These are phyloP conservation scores for Wickerhamomyces ciferrii DNA, from an alignment of 805 yeast genomes.

Conservation along the genomic window DNA sequence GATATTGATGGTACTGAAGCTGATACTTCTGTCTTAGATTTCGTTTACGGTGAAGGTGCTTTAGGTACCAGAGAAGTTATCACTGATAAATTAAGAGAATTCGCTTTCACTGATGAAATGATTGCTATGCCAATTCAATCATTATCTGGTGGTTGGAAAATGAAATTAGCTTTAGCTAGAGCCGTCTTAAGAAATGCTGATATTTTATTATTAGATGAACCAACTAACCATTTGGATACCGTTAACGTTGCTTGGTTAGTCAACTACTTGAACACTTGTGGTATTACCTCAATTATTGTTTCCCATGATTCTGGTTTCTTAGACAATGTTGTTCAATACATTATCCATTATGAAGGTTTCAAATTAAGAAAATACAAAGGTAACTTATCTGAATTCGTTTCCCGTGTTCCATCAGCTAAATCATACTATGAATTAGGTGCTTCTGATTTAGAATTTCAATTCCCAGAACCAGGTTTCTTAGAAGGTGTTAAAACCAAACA, in stretches of 20 bases:
- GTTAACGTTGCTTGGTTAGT: conserved; percentile 99
- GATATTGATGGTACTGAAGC: conserved; percentile 98
- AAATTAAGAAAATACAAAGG: conserved; percentile 99
- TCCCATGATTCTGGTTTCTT: conserved; percentile 99
- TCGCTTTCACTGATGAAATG: conserved; percentile 94
- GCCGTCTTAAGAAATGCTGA: conserved; percentile 99
- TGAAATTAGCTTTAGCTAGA: conserved; percentile 99
- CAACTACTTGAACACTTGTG: conserved; percentile 98
- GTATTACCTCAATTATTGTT: conserved; percentile 96
- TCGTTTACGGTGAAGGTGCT: conserved; percentile 80
- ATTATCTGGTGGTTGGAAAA: conserved; percentile 99
- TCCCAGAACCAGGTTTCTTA: conserved; percentile 99
- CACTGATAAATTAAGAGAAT: conserved; percentile 73
- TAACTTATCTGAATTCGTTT: conserved; percentile 97
- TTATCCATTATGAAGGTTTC: conserved; percentile 99
- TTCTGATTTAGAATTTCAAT: conserved; percentile 90
- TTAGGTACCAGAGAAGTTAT: conserved; percentile 64
- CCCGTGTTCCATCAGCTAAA: conserved; percentile 98
- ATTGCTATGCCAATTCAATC: conserved; percentile 90
- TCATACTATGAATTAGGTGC: conserved; percentile 98
- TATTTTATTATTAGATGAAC: conserved; percentile 97
- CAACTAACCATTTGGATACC: conserved; percentile 99
- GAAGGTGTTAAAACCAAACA: conserved; percentile 99
- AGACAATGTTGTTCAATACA: conserved; percentile 95
- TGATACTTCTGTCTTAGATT: conserved; percentile 90